Percentiles rank a stretch among this genome's conserved stretches.
These are phyloP conservation scores for Alternaria arbusti DNA, from an alignment of 2,329 filamentous ascomycete genomes.

Conservation along the genomic window DNA sequence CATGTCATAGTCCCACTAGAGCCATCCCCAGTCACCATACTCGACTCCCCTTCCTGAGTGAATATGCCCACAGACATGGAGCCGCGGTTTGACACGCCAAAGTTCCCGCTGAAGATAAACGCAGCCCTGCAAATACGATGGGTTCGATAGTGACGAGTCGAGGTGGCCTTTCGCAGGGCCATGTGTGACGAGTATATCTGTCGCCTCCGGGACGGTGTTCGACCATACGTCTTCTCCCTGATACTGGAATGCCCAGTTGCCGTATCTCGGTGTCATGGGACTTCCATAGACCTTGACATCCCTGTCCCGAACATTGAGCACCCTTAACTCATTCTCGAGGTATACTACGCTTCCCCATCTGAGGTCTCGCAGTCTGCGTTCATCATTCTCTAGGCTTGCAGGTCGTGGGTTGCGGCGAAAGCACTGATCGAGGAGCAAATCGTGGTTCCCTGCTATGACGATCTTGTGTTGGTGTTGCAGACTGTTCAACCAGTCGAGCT, in stretches of 20 bases:
- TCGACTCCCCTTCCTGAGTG: conserved; percentile 74
- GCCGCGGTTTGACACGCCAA: conserved; percentile 70
- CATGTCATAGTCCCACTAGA: conserved; percentile 71
- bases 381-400: conserved; percentile 52
- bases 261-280: conserved; percentile 75
- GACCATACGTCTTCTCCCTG: conserved; percentile 68
- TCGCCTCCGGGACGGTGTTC: conserved; percentile 68
- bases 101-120: conserved; percentile 70
- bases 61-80: conserved; percentile 86
- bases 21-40: conserved; percentile 71
- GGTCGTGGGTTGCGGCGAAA: conserved; percentile 42
- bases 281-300: conserved; percentile 75
- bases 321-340: conserved; percentile 41
- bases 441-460: conserved; percentile 84
- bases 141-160: conserved; percentile 54
- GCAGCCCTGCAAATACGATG: conserved; percentile 61
- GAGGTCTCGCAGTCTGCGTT: conserved; percentile 31
- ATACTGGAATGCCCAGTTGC: conserved; percentile 82
- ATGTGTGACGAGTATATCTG: conserved; percentile 80
- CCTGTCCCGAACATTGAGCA: conserved; percentile 52
- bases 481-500: conserved; percentile 77
- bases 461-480: conserved; percentile 80
- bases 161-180: conserved; percentile 76
- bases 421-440: conserved; percentile 47
- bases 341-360: conserved; percentile 54